Conservation (phyloP, 805 yeast species). For the Kurtzmaniella cleridarum region DNA sequence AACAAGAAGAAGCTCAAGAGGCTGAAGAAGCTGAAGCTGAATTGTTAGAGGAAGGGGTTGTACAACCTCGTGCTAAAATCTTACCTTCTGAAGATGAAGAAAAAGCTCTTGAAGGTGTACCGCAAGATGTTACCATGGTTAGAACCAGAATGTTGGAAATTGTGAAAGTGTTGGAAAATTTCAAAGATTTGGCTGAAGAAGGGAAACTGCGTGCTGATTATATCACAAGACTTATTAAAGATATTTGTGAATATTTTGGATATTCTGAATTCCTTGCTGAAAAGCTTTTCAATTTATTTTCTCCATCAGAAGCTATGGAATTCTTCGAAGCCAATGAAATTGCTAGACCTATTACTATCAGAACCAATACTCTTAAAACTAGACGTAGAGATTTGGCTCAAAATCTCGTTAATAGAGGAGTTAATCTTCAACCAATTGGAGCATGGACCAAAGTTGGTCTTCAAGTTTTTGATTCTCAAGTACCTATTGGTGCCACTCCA, state of each 20-base stretch:
- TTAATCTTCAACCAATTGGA: conserved; percentile 94
- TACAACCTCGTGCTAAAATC: conserved; percentile 71
- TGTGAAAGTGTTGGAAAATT: conserved; percentile 88
- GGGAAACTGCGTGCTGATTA: conserved; percentile 86
- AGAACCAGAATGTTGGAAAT: conserved; percentile 95
- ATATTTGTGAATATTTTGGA: conserved; percentile 91
- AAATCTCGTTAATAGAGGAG: conserved; percentile 92
- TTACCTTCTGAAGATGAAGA: conserved; percentile 70
- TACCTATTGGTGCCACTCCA: conserved; percentile 99
- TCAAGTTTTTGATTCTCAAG: conserved; percentile 96
- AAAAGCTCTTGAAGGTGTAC: conserved; percentile 43
- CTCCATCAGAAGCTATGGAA: conserved; percentile 96
- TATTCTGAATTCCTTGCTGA: conserved; percentile 90
- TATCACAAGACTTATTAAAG: conserved; percentile 68
- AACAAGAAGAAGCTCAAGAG: conserved; percentile 47
- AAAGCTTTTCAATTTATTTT: conserved; percentile 82
- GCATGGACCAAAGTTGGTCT: conserved; percentile 98
- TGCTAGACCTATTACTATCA: conserved; percentile 91
- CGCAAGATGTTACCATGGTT: conserved; percentile 72
- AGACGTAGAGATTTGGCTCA: conserved; percentile 96
- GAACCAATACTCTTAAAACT: conserved; percentile 94
- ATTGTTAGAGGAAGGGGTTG: conserved; percentile 49
- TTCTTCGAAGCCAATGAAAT: conserved; percentile 98
- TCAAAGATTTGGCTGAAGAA: conserved; percentile 74
- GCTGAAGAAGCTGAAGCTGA: conserved; percentile 49